Base-by-base conservation (phyloP, 345 rosid species). In the Excoecaria agallocha region DNA sequence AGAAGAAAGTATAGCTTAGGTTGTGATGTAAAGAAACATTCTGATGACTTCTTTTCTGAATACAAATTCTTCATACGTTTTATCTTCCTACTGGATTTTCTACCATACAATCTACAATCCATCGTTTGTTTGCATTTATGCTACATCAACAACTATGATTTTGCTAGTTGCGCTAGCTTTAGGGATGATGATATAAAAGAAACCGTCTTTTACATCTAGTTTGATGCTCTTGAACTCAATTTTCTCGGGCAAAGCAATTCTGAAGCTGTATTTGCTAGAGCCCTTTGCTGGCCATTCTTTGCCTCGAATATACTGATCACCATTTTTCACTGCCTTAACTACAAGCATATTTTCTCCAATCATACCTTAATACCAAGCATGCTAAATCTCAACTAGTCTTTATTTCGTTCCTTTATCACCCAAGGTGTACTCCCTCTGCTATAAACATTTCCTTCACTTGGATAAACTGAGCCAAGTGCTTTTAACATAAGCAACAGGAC, bases 281-380 rank as follows among this genome's bases (percentile, higher is more conserved):
- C 89, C 85, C 59, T 76, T 79, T 1, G 79, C 76, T 0, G 87
- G 76, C 89, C 87, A 87, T 12, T 79, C 88, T 50, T 69, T 84
- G 49, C 38, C 76, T 3, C n/a, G 69, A 60, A 30, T 50, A 50
- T n/a, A 35, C 9, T 25, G 70, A 17, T 72, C 38, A 19, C 1
- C 24, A 17, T 25, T 41, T 83, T 74, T 66, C 57, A 52, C 74
- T 22, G 81, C 80, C 73, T 80, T 68, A 1, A 80, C 20, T 11
- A 70, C 81, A 4, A 83, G 82, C 77, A 84, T 73, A 43, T 76
- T 62, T 49, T 81, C 76, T 68, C 80, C 82, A 46, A 80, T 49
- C 82, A 72, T 12, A 77, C 77, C 75, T 72, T 72, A 84, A 80
- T 76, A 3, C 82, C 86, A 59, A 80, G 86, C 76, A 80, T 55